Conservation (phyloP, 352 stramenopile species). For the Pythium utonaiense region DNA sequence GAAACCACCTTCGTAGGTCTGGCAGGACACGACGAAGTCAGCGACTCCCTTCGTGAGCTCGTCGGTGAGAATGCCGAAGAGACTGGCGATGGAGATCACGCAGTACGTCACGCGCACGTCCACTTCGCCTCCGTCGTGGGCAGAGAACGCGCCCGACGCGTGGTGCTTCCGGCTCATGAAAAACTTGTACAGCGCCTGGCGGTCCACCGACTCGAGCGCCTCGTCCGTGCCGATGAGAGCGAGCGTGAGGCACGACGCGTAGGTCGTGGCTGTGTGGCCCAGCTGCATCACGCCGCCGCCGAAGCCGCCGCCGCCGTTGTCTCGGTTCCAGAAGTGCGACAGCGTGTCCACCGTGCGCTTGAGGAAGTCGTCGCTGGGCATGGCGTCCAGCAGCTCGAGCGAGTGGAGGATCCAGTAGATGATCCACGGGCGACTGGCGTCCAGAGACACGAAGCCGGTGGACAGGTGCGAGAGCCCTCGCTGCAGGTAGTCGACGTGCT, state of each 20-base stretch:
- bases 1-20: conserved; percentile 98
- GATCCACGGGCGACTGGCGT: conserved; percentile 97
- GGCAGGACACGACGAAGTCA: conserved; percentile 86
- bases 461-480: conserved; percentile 65
- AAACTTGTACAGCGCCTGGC: conserved; percentile 81
- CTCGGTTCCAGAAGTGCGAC: conserved; percentile 53
- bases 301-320: conserved; percentile 92
- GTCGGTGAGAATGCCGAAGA: conserved; percentile 92
- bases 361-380: conserved; percentile 36
- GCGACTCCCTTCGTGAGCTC: conserved; percentile 77
- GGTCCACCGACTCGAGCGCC: conserved; percentile 75
- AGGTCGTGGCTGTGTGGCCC: conserved; percentile 90
- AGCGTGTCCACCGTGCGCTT: conserved; percentile 62
- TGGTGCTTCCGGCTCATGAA: conserved; percentile 88
- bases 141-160: conserved; percentile 90
- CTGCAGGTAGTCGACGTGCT: conserved; percentile 79
- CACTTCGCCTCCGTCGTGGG: conserved; percentile 96
- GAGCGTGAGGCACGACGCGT: conserved; percentile 93
- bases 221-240: conserved; percentile 88
- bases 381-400: conserved; percentile 90
- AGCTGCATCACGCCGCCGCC: conserved; percentile 91
- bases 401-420: conserved; percentile 97
- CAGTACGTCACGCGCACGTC: conserved; percentile 98
- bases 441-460: conserved; percentile 86
- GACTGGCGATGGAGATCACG: conserved; percentile 90